phyloP scores from a whole-genome alignment of 2,329 filamentous ascomycete species.

The Cucurbitaria berberidis region DNA sequence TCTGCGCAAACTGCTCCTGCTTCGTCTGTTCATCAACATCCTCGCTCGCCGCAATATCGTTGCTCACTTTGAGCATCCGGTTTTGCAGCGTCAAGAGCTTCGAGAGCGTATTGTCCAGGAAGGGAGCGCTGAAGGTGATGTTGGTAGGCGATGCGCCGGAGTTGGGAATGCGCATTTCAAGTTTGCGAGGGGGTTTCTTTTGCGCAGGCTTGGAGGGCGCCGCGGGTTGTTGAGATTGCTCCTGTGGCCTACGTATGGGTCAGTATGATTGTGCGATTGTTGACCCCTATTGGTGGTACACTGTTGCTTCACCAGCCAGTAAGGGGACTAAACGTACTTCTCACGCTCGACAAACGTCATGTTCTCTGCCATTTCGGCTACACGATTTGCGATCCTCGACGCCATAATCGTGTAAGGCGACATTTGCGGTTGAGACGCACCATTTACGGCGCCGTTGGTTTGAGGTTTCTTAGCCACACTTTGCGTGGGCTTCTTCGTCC shows the following conservation, averaged over 20 bases:
- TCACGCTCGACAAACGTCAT: conserved; percentile 58
- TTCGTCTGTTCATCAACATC: conserved; percentile 55
- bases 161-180: conserved; percentile 56
- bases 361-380: conserved; percentile 61
- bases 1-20: conserved; percentile 58
- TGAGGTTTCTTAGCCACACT: conserved; percentile 28
- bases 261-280: conserved; percentile 9
- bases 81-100: conserved; percentile 59
- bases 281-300: too few species aligned
- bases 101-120: conserved; percentile 59
- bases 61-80: conserved; percentile 57
- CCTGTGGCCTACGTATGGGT: conserved; percentile 28
- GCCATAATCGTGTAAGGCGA: conserved; percentile 61
- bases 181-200: conserved; percentile 55
- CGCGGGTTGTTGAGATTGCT: conserved; percentile 28
- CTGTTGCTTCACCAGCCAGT: conserved; percentile 27
- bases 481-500: conserved; percentile 36
- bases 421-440: conserved; percentile 31
- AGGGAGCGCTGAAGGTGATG: conserved; percentile 59
- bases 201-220: conserved; percentile 21
- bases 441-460: conserved; percentile 37
- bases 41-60: conserved; percentile 54
- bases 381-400: conserved; percentile 56
- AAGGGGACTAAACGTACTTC: conserved; percentile 32
- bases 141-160: conserved; percentile 43